Evolutionary conservation across 306 rosid genomes (phyloP), one percentile per base, ranked within the genome.

Genomic region (Delonix regia): DNA sequence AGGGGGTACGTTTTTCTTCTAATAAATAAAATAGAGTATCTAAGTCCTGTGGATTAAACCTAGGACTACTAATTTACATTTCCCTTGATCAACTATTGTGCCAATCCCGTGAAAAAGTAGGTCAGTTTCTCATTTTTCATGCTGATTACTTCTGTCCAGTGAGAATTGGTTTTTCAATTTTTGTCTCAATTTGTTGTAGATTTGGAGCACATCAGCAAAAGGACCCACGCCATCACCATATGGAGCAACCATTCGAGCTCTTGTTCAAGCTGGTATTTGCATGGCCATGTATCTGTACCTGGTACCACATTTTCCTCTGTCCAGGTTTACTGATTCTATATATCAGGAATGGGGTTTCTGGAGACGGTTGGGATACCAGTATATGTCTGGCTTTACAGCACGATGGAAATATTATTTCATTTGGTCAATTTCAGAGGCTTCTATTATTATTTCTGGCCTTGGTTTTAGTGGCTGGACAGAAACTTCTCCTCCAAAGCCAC

Each of bases 371-470:
- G 75, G 93, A 51, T 96, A 91, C 87, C 99, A 96, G 82, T 96
- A 88, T 64, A 91, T 96, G 99, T 76, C 96, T 4, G 98, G 99
- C 66, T 88, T 91, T 67, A 91, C 93, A 0, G 98, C 99, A 24
- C 92, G 99, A 19, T 93, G 99, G 99, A 96, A 96, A 71, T 96
- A 96, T 81, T 96, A 96, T 82, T 96, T 96, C 87, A 93, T 96
- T 86, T 96, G 99, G 99, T 96, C 99, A 14, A 90, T 96, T 79
- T 87, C 99, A 19, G 99, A 96, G 85, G 97, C 97, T 64, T 82
- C 99, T 30, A 85, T 96, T 78, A 89, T 93, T 72, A 69, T 96
- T 73, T 96, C 97, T 39, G 97, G 99, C 73, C 67, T 96, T 33
- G 99, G 99, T 67, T 93, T 96, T 85, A 87, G 91, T 85, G 98